Conservation (phyloP, 1,284 basidiomycete species). For the Cutaneotrichosporon sp. region DNA sequence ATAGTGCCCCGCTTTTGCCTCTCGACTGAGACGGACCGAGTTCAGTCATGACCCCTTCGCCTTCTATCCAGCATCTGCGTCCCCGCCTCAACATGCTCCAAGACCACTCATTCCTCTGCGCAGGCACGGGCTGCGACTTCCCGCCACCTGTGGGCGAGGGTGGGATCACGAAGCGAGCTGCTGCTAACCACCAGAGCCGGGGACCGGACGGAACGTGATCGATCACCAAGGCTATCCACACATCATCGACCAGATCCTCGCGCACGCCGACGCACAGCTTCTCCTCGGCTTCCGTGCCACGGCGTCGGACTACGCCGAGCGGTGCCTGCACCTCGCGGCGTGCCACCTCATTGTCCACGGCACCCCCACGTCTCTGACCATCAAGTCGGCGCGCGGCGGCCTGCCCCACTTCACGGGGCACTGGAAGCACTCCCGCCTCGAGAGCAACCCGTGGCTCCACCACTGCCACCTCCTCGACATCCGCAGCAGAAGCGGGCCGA, state of each 20-base stretch:
- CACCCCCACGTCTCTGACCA: neutral
- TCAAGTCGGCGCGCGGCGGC: neutral
- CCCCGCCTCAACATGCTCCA: no score
- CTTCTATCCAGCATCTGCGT: no score
- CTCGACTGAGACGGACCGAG: no score
- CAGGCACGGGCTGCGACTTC: no score
- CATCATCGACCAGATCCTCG: neutral
- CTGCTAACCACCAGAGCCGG: no score
- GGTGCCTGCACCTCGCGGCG: neutral
- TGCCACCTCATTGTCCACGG: neutral
- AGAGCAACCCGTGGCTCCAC: neutral
- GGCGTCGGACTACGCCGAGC: neutral
- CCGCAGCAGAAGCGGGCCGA: neutral
- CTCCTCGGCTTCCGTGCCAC: neutral
- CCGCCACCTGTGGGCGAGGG: no score
- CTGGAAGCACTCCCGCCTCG: neutral
- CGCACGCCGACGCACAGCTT: neutral
- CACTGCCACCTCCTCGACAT: neutral
- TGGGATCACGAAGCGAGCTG: neutral
- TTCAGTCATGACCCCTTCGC: no score
- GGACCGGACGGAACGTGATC: neutral
- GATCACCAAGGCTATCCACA: slow-evolving; percentile 10
- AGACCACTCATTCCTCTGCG: no score
- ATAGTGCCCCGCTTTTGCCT: no score
- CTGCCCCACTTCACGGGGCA: neutral